phyloP scores from a whole-genome alignment of 768 basidiomycete genomes.

The Calvatia gigantea region DNA sequence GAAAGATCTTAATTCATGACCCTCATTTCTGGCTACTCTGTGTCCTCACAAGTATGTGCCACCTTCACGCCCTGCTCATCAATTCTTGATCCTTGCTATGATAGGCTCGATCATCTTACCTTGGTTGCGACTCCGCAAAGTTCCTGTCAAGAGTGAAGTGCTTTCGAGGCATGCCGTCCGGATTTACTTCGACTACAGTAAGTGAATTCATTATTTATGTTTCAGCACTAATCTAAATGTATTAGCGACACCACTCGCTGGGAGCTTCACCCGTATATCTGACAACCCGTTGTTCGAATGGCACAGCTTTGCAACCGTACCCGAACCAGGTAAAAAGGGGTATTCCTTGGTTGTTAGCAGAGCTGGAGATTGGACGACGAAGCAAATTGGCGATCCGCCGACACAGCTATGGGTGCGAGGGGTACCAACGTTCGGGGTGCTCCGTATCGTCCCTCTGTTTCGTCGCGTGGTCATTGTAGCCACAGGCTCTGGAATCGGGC shows the following conservation, averaged over 20 bases:
- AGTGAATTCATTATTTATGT: constrained; percentile 11
- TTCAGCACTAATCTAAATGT: neutral
- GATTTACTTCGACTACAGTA: constrained; percentile 58
- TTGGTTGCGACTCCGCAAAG: constrained; percentile 58
- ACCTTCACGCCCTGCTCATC: neutral
- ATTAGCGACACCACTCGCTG: constrained; percentile 40
- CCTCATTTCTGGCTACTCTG: constrained; percentile 55
- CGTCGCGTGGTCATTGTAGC: constrained; percentile 54
- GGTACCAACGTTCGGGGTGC: constrained; percentile 50
- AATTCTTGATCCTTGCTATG: neutral
- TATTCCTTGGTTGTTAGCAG: constrained; percentile 55
- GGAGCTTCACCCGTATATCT: constrained; percentile 43
- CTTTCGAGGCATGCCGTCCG: constrained; percentile 56
- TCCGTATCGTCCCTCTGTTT: constrained; percentile 53
- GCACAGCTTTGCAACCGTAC: constrained; percentile 56
- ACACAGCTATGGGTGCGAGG: constrained; percentile 56
- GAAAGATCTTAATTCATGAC: constrained; percentile 38
- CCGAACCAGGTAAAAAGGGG: constrained; percentile 42
- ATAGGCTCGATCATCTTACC: constrained; percentile 50
- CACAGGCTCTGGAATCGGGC: constrained; percentile 57
- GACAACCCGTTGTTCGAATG: constrained; percentile 51
- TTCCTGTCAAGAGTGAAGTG: constrained; percentile 47
- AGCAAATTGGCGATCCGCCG: constrained; percentile 51
- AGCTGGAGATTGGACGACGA: constrained; percentile 59
- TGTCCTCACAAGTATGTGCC: constrained; percentile 38